Evolutionary conservation across 805 yeast genomes (phyloP).

Genomic region (Cyberlindnera sargentensis): DNA sequence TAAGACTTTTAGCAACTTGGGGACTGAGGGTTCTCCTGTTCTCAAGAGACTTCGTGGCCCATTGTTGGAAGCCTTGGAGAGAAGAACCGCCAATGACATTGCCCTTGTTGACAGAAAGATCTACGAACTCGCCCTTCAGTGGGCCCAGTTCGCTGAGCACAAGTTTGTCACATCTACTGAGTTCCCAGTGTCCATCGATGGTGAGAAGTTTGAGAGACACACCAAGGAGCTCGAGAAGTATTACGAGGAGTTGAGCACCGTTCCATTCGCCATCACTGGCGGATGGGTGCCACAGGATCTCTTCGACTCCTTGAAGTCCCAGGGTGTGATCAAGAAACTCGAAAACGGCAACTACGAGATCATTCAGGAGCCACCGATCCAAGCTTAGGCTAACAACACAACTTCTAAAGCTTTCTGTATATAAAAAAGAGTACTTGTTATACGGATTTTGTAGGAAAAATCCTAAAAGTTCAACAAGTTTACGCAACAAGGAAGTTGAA

Average conservation of each 20-base stretch:
- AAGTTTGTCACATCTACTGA: slow-evolving; percentile 42
- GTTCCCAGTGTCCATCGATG: slow-evolving; percentile 58
- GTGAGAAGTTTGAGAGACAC: slow-evolving; percentile 51
- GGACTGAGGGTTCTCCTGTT: slow-evolving; percentile 77
- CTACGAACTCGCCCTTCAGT: slow-evolving; percentile 57
- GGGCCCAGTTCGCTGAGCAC: slow-evolving; percentile 59
- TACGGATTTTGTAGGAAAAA: too few relatives aligned
- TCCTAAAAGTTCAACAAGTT: too few relatives aligned
- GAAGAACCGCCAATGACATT: slow-evolving; percentile 49
- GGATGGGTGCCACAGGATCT: slow-evolving; percentile 97
- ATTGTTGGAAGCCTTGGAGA: slow-evolving; percentile 52
- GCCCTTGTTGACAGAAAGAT: slow-evolving; percentile 61
- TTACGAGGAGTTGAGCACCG: slow-evolving; percentile 57
- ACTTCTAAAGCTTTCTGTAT: too few relatives aligned
- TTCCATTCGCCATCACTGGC: slow-evolving; percentile 84
- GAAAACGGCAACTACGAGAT: slow-evolving; percentile 48
- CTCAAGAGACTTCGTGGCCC: slow-evolving; percentile 65
- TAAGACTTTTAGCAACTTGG: slow-evolving; percentile 57
- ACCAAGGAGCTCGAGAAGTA: slow-evolving; percentile 53
- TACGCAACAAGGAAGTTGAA: too few relatives aligned
- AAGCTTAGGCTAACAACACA: too few relatives aligned
- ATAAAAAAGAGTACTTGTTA: too few relatives aligned
- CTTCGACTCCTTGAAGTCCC: slow-evolving; percentile 63
- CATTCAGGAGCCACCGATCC: slow-evolving; percentile 7
- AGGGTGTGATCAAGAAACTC: slow-evolving; percentile 59